Evolutionary conservation across 805 yeast species (phyloP).

Genomic region (Wickerhamiella occidentalis): DNA sequence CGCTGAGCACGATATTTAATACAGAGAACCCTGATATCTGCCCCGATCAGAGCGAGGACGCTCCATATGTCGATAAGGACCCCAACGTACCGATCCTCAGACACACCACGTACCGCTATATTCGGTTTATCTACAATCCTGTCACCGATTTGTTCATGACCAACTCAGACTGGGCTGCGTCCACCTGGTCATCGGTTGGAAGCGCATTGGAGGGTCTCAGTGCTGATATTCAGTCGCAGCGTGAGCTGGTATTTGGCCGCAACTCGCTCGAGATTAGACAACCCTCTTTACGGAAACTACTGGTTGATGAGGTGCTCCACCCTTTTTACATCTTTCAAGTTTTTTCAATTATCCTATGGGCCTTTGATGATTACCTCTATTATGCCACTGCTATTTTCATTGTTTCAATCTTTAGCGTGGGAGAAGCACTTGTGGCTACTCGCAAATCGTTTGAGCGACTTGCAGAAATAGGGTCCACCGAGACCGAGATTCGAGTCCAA

Average conservation of each 20-base stretch:
- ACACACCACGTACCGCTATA: constrained; percentile 68
- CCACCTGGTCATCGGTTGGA: constrained; percentile 54
- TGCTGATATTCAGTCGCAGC: constrained; percentile 52
- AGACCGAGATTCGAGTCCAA: constrained; percentile 77
- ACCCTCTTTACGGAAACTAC: constrained; percentile 49
- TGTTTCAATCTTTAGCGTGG: constrained; percentile 70
- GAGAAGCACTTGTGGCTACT: constrained; percentile 78
- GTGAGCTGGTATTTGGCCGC: constrained; percentile 61
- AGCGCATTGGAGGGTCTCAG: constrained; percentile 52
- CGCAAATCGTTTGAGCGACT: constrained; percentile 59
- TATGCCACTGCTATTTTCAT: constrained; percentile 86
- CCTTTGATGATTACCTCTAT: constrained; percentile 81
- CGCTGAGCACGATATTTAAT: constrained; percentile 55
- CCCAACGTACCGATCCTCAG: constrained; percentile 61
- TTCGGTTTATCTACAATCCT: constrained; percentile 74
- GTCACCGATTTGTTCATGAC: constrained; percentile 74
- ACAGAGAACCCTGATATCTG: constrained; percentile 6
- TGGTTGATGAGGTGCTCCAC: constrained; percentile 80
- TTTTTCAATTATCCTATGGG: constrained; percentile 84
- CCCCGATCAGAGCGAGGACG: constrained; percentile 13
- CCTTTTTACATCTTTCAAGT: constrained; percentile 94
- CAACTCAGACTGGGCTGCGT: constrained; percentile 78
- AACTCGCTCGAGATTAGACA: constrained; percentile 68
- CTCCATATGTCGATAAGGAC: constrained; percentile 33
- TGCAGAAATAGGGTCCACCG: constrained; percentile 57